Evolutionary conservation across 78 protist species (phyloP).

Genomic region (Neovahlkampfia damariscottae): DNA sequence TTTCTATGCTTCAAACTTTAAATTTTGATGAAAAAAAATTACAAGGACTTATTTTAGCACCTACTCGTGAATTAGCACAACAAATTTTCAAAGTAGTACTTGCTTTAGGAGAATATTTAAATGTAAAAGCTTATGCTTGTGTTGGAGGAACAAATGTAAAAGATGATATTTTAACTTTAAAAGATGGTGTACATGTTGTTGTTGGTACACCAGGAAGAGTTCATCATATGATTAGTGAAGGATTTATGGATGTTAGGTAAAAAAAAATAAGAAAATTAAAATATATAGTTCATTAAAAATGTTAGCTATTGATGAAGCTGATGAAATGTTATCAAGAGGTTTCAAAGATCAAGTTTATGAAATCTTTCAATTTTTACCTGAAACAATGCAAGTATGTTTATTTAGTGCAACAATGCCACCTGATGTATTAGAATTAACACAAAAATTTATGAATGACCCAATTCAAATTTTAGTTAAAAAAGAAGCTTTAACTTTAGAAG

Average conservation of each 20-base stretch:
- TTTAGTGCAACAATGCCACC: conserved; percentile 63
- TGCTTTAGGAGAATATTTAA: conserved; percentile 12
- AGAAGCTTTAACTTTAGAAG: conserved; percentile 57
- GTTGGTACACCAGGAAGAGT: conserved; percentile 83
- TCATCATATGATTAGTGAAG: background rate
- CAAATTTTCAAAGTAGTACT: conserved; percentile 85
- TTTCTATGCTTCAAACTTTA: conserved; percentile 29
- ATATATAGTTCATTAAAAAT: conserved; percentile 47
- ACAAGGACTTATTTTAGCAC: conserved; percentile 89
- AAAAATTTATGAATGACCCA: conserved; percentile 43
- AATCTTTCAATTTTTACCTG: conserved; percentile 25
- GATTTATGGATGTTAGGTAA: too few species aligned
- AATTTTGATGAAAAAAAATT: conserved; percentile 21
- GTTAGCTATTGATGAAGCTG: conserved; percentile 75
- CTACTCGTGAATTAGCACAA: conserved; percentile 94
- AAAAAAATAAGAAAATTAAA: too few species aligned
- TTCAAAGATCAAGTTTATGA: conserved; percentile 34
- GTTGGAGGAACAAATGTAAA: conserved; percentile 36
- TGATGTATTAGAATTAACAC: conserved; percentile 8
- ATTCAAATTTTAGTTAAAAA: conserved; percentile 31
- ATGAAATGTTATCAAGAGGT: conserved; percentile 27
- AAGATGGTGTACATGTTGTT: conserved; percentile 40
- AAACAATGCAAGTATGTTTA: conserved; percentile 21
- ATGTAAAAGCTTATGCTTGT: background rate
- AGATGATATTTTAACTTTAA: conserved; percentile 8